Evolutionary conservation across 2,329 filamentous ascomycete species (phyloP).

Genomic region (Colletotrichum sublineola): DNA sequence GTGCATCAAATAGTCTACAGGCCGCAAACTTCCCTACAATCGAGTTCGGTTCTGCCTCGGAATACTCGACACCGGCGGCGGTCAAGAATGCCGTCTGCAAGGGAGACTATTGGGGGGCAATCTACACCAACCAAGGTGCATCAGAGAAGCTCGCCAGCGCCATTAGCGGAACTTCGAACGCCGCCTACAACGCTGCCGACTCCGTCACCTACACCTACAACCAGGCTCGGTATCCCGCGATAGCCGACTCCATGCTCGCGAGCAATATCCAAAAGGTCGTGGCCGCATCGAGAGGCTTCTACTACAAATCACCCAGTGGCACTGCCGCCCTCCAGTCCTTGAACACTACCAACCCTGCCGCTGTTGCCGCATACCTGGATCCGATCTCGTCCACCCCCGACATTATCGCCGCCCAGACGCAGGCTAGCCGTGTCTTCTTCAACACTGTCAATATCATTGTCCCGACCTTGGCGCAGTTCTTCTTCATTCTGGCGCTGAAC

Average conservation of each 20-base stretch:
- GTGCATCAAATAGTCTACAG: constrained; percentile 51
- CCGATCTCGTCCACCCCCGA: constrained; percentile 49
- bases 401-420: constrained; percentile 51
- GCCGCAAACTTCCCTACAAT: constrained; percentile 51
- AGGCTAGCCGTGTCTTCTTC: constrained; percentile 51
- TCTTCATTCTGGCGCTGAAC: constrained; percentile 45
- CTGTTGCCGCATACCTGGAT: constrained; percentile 50
- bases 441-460: constrained; percentile 57
- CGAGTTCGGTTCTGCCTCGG: constrained; percentile 44
- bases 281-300: constrained; percentile 44
- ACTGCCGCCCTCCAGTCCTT: constrained; percentile 37
- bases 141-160: constrained; percentile 50
- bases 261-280: constrained; percentile 49
- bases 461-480: constrained; percentile 51
- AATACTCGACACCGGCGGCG: constrained; percentile 48
- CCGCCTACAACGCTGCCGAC: constrained; percentile 50
- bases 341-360: constrained; percentile 45
- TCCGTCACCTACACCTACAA: constrained; percentile 54
- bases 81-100: constrained; percentile 53
- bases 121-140: constrained; percentile 51
- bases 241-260: constrained; percentile 47
- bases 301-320: constrained; percentile 47
- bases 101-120: constrained; percentile 54
- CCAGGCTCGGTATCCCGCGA: constrained; percentile 52
- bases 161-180: constrained; percentile 45